A percentile compares a stretch with the other conserved stretches of the same genome.
These are phyloP conservation scores for Cryptosporidium parvum DNA, from an alignment of 169 alveolate species.

Conservation along the genomic window DNA sequence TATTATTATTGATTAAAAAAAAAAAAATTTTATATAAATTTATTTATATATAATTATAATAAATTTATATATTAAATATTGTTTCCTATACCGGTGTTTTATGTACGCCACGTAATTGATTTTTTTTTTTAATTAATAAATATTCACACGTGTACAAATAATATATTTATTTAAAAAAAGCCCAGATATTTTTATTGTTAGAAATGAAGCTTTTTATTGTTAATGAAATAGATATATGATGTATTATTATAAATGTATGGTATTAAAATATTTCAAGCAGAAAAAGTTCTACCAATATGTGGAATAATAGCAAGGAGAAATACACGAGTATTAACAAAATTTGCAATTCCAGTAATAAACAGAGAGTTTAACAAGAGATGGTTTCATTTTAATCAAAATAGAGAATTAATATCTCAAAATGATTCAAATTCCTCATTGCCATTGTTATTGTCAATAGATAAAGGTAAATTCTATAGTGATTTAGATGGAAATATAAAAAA, in stretches of 20 bases:
- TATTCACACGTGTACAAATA: constrained; percentile 22
- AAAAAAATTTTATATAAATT: background rate
- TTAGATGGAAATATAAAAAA: background rate
- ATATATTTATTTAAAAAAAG: background rate
- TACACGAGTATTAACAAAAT: background rate
- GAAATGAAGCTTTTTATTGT: background rate
- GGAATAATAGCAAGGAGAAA: background rate
- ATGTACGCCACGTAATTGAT: constrained; percentile 19
- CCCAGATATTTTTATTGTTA: background rate
- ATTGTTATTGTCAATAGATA: background rate
- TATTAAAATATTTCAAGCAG: background rate
- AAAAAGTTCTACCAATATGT: background rate
- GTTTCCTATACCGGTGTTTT: background rate
- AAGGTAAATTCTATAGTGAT: background rate
- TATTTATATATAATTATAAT: background rate
- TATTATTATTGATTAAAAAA: background rate
- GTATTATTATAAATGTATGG: background rate
- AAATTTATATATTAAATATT: background rate
- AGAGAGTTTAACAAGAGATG: background rate
- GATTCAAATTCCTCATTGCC: background rate
- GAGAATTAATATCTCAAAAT: background rate
- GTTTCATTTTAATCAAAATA: background rate
- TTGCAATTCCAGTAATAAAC: background rate
- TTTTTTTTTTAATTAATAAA: background rate
- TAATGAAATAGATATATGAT: background rate